Base-by-base conservation (phyloP, 176 grass and related monocot genomes). In the Musa troglodytarum region DNA sequence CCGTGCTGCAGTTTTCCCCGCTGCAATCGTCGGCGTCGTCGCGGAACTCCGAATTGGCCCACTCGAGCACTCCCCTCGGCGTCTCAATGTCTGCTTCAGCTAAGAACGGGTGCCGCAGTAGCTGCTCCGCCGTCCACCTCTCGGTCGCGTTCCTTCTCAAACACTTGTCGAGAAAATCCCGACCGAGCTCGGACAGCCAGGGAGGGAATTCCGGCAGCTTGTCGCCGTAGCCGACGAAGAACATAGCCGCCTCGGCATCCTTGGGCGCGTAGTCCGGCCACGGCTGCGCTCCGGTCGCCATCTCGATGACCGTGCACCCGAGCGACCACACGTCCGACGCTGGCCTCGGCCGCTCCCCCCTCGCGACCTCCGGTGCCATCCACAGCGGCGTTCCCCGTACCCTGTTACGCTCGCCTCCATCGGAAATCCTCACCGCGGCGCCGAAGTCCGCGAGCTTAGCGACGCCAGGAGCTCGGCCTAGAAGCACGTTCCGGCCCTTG, bases 281-380 rank as follows among this genome's bases (percentile, higher is more conserved):
- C 4, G 94, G 90, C 15, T 85, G 86, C 24, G 17, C 74, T 12
- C 93, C 93, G 0, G 85, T 85, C 56, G 81, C 65, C 79, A 95
- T 92, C 86, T 99, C 96, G 51, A 99, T 81, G 63, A 92, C 82
- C 15, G 96, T 95, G 80, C 96, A 99, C 1, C 90, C 96, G 49
- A 99, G 86, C 17, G 96, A 87, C 96, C 96, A 99, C 0, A 99
- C 78, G 79, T 99, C 95, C 14, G 91, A 89, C 21, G 81, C 86
- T 2, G 88, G 84, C 64, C 73, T 86, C 20, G 86, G 74, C 50
- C 59, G 53, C 73, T 83, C 74, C 71, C 95, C 95, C 83, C 88
- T 83, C 8, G 85, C 88, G 54, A 92, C 95, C 82, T 99, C 95
- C 0, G 95, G 95, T 7, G 95, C 95, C 95, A 99, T 99, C 95